Evolutionary conservation across 2,329 filamentous ascomycete genomes (phyloP).

Genomic region (Clonostachys rhizophaga): DNA sequence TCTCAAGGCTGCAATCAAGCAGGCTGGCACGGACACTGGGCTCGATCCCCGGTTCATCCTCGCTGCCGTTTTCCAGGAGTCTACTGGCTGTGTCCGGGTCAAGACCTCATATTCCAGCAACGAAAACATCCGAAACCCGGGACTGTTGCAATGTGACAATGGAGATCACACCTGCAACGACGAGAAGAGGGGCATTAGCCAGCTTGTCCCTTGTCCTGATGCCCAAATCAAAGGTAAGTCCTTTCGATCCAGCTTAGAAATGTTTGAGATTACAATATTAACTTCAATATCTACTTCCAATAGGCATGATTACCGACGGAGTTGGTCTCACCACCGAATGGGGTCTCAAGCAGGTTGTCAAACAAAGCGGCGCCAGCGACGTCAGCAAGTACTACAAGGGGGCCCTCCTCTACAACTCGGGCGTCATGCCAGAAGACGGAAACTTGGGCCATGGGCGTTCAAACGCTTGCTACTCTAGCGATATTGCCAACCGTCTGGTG

Average conservation of each 20-base stretch:
- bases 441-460: slow-evolving; percentile 19
- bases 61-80: slow-evolving; percentile 1
- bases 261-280: too few species aligned
- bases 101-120: slow-evolving; percentile 1
- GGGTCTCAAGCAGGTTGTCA: slow-evolving; percentile 24
- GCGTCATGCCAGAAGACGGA: slow-evolving; percentile 17
- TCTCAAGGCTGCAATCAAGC: not conserved
- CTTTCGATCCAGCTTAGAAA: not conserved
- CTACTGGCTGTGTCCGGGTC: slow-evolving; percentile 1
- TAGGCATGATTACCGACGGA: slow-evolving; percentile 23
- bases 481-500: slow-evolving; percentile 13
- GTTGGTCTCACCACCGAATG: slow-evolving; percentile 23
- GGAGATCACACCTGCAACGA: slow-evolving; percentile 2
- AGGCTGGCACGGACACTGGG: not conserved
- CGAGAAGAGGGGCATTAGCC: not conserved
- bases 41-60: slow-evolving; percentile 2
- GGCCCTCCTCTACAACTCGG: slow-evolving; percentile 33
- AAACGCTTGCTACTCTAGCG: slow-evolving; percentile 12
- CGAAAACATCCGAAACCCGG: not conserved
- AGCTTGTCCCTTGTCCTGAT: not conserved
- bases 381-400: slow-evolving; percentile 22
- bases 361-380: slow-evolving; percentile 13
- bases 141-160: slow-evolving; percentile 1
- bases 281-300: too few species aligned
- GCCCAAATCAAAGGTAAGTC: slow-evolving; percentile 1